These are phyloP conservation scores for Calonectria crousiana DNA, from an alignment of 2,329 filamentous ascomycete species.

Conservation along the genomic window DNA sequence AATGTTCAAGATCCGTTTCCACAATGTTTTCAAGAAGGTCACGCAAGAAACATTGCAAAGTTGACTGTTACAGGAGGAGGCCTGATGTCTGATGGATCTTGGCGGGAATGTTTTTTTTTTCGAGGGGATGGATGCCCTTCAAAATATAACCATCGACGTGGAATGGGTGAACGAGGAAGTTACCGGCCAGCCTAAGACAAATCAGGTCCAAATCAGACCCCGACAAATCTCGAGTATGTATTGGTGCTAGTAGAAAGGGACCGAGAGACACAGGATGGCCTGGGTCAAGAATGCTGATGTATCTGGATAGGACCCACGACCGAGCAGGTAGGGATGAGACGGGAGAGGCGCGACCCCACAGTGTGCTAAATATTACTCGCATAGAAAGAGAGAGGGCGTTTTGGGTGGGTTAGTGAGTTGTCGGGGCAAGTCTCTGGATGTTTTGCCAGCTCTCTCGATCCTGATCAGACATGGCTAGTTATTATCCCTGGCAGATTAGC, in stretches of 20 bases:
- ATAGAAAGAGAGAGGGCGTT: conserved; percentile 35
- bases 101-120: conserved; percentile 50
- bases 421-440: conserved; percentile 36
- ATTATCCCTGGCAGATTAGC: conserved; percentile 11
- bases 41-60: conserved; percentile 31
- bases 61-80: conserved; percentile 21
- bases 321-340: conserved; percentile 33
- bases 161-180: conserved; percentile 52
- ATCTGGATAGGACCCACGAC: conserved; percentile 45
- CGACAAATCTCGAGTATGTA: conserved; percentile 46
- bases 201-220: conserved; percentile 50
- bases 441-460: conserved; percentile 35
- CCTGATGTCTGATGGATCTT: conserved; percentile 40
- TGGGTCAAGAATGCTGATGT: conserved; percentile 47
- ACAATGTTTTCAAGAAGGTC: conserved; percentile 30
- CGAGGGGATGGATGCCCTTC: conserved; percentile 51
- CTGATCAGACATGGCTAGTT: conserved; percentile 34
- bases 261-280: conserved; percentile 51
- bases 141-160: conserved; percentile 56
- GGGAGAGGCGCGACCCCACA: conserved; percentile 44
- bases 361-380: conserved; percentile 41
- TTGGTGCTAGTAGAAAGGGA: conserved; percentile 44
- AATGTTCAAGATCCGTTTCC: conserved; percentile 31
- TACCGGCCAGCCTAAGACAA: conserved; percentile 51
- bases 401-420: conserved; percentile 38